A percentile compares a stretch with the other conserved stretches of the same genome.
phyloP scores from a whole-genome alignment of 2,329 filamentous ascomycete genomes.

The Tricladium varicosporioides region DNA sequence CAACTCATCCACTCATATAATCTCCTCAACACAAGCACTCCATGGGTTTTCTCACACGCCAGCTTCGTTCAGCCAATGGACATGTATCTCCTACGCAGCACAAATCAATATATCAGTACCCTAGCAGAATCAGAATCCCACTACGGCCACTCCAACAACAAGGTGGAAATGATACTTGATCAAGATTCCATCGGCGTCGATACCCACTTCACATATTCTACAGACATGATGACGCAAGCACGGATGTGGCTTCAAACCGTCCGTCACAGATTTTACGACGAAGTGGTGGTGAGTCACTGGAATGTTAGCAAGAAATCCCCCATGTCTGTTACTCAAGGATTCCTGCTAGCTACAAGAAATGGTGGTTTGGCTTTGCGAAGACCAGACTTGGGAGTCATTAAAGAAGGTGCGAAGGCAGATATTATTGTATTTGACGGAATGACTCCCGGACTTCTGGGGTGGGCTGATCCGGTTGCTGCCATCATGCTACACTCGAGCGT shows the following conservation, averaged over 20 bases:
- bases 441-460: conserved; percentile 40
- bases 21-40: neutral
- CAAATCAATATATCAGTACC: conserved; percentile 39
- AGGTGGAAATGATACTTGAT: conserved; percentile 35
- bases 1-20: neutral
- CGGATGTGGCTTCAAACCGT: conserved; percentile 33
- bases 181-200: conserved; percentile 35
- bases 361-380: conserved; percentile 51
- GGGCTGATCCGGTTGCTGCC: conserved; percentile 40
- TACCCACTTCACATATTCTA: conserved; percentile 33
- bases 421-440: conserved; percentile 44
- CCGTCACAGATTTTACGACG: conserved; percentile 25
- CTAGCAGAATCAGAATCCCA: conserved; percentile 50
- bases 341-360: conserved; percentile 51
- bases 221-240: conserved; percentile 36
- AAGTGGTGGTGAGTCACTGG: conserved; percentile 40
- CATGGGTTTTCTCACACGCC: neutral
- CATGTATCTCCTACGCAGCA: conserved; percentile 1
- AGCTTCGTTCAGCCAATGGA: neutral
- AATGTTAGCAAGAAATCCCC: conserved; percentile 46
- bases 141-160: conserved; percentile 41
- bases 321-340: conserved; percentile 54
- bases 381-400: conserved; percentile 34
- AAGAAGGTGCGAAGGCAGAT: conserved; percentile 45
- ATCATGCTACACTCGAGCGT: conserved; percentile 40